A percentile compares a stretch with the other conserved stretches of the same genome.
These are phyloP conservation scores for Solanum arcanum DNA, from an alignment of 257 asterid species.

Conservation along the genomic window DNA sequence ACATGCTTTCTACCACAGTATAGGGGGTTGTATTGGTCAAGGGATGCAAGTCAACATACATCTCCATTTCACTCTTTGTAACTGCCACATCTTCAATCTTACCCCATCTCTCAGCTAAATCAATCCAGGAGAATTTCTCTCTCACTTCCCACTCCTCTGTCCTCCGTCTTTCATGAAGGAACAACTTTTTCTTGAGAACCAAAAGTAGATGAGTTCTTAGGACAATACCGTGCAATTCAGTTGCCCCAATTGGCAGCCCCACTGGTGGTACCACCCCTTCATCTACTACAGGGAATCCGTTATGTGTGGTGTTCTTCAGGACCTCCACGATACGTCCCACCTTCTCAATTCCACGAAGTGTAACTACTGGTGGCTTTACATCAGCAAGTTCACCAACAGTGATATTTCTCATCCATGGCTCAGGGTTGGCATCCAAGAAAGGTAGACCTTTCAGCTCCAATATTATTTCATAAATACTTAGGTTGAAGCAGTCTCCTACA, in stretches of 20 bases:
- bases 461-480: slow-evolving; percentile 82
- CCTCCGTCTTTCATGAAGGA: slow-evolving; percentile 53
- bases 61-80: slow-evolving; percentile 63
- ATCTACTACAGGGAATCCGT: slow-evolving; percentile 79
- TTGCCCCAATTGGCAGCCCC: slow-evolving; percentile 44
- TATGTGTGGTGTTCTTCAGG: slow-evolving; percentile 66
- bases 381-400: slow-evolving; percentile 78
- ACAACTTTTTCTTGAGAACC: slow-evolving; percentile 71
- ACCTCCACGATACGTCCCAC: slow-evolving; percentile 69
- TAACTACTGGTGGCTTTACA: slow-evolving; percentile 58
- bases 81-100: slow-evolving; percentile 58
- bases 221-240: slow-evolving; percentile 64
- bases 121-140: slow-evolving; percentile 56
- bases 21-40: slow-evolving; percentile 67
- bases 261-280: slow-evolving; percentile 62
- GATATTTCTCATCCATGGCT: slow-evolving; percentile 93
- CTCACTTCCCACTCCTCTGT: slow-evolving; percentile 82
- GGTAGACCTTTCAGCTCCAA: slow-evolving; percentile 85
- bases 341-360: slow-evolving; percentile 65
- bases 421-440: slow-evolving; percentile 79
- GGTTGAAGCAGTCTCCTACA: slow-evolving; percentile 94
- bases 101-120: slow-evolving; percentile 63
- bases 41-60: slow-evolving; percentile 82
- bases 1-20: slow-evolving; percentile 71
- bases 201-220: slow-evolving; percentile 69